Conservation (phyloP, 2,329 filamentous ascomycete genomes). For the Tolypocladium album region DNA sequence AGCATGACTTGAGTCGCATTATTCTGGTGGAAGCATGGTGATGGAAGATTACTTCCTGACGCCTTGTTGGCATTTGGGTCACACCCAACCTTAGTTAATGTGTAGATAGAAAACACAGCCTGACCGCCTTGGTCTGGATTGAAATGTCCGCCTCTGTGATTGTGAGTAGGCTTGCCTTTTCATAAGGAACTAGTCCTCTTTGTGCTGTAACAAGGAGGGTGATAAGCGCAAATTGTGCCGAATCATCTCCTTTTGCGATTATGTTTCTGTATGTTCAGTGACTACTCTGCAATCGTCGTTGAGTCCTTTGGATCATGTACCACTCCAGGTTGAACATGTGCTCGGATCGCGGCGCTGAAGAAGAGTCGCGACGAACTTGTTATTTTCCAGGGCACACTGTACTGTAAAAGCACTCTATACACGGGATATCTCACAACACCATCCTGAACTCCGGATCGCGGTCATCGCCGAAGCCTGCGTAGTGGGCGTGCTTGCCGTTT, state of each 20-base stretch:
- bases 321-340: too few relatives aligned
- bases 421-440: constrained; percentile 42
- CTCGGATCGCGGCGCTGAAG: too few relatives aligned
- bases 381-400: background rate
- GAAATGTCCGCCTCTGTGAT: background rate
- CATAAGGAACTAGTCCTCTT: background rate
- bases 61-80: background rate
- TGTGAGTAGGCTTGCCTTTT: background rate
- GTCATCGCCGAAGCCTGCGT: constrained; percentile 48
- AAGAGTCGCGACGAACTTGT: background rate
- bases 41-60: background rate
- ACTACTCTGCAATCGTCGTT: too few relatives aligned
- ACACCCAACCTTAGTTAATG: background rate
- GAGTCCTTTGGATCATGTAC: too few relatives aligned
- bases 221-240: too few relatives aligned
- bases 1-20: background rate
- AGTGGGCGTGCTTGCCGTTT: constrained; percentile 46
- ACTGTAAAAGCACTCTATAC: background rate
- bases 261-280: too few relatives aligned
- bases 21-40: background rate
- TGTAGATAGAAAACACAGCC: background rate
- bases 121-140: background rate
- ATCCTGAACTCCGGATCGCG: constrained; percentile 51
- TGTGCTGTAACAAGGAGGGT: too few relatives aligned
- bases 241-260: background rate